Evolutionary conservation across 169 alveolate species (phyloP), one percentile per base, ranked within the genome.

Genomic region (Plasmodium inui): DNA sequence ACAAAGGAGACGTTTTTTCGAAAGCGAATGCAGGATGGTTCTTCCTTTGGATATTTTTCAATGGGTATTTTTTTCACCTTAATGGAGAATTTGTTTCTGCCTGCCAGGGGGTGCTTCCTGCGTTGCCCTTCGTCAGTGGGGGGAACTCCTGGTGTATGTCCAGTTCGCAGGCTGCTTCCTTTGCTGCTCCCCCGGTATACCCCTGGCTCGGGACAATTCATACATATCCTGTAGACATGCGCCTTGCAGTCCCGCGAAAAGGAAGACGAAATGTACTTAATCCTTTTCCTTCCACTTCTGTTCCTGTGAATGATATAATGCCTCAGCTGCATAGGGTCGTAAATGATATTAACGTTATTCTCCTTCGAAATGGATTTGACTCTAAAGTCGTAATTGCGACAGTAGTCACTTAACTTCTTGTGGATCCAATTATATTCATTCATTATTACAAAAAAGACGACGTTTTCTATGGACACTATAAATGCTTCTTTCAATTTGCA

Each of bases 401-500:
- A 74, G n/a, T 22, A 53, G n/a, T 86, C 46, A 46, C 67, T 39
- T 39, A 41, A 37, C 8, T 67, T 22, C 9, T 53, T 86, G 26
- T 76, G 14, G 2, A 32, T 41, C 44, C 37, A 22, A 46, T 17
- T 86, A 32, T 37, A 70, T 50, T 70, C 55, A 9, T 67, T 67
- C 17, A 32, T 12, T 74, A 22, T 53, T 76, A 74, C 67, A 34
- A 86, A 50, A 86, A 74, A 86, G 8, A 86, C 17, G 72, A 85
- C 17, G 55, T 86, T 86, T 76, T 86, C 93, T 74, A 86, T 86
- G 1, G 81, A 86, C 30, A 86, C 70, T 26, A 86, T 41, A 86
- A 86, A 76, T 0, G 44, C 37, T 22, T 55, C 32, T 7, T 34
- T 32, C 19, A 78, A 34, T 5, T 70, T 86, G 28, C 93, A 86